These are phyloP conservation scores for Ramaria rubella DNA, from an alignment of 768 basidiomycete species.

Conservation along the genomic window DNA sequence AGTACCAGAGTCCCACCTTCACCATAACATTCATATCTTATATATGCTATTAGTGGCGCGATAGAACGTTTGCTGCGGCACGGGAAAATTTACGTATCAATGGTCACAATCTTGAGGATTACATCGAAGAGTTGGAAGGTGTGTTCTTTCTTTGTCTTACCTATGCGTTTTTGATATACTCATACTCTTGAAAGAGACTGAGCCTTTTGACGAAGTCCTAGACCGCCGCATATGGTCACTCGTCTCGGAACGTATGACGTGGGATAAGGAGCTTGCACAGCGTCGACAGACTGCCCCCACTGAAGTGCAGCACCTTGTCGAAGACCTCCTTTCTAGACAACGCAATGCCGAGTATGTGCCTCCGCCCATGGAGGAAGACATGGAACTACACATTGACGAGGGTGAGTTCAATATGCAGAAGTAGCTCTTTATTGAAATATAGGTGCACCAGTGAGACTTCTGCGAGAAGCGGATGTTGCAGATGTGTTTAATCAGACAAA, in stretches of 20 bases:
- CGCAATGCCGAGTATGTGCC: slow-evolving; percentile 18
- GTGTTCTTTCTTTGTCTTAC: background rate
- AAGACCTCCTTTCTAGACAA: slow-evolving; percentile 33
- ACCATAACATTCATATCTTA: background rate
- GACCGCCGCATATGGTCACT: slow-evolving; percentile 79
- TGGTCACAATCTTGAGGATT: slow-evolving; percentile 65
- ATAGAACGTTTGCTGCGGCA: slow-evolving; percentile 53
- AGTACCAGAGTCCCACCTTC: slow-evolving; percentile 7
- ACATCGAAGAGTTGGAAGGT: slow-evolving; percentile 53
- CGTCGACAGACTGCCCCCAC: slow-evolving; percentile 57
- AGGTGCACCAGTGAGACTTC: background rate
- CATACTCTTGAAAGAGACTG: slow-evolving; percentile 42
- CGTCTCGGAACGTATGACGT: slow-evolving; percentile 65
- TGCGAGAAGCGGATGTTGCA: background rate
- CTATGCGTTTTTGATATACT: slow-evolving; percentile 1
- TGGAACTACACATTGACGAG: slow-evolving; percentile 15
- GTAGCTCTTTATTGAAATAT: background rate
- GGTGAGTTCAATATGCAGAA: background rate
- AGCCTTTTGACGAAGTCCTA: slow-evolving; percentile 81
- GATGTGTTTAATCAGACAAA: background rate
- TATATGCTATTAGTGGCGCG: slow-evolving; percentile 44
- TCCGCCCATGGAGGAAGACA: slow-evolving; percentile 18
- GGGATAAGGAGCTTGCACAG: slow-evolving; percentile 65
- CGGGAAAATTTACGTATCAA: slow-evolving; percentile 74
- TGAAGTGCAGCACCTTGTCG: slow-evolving; percentile 40